A percentile compares a stretch with the other conserved stretches of the same genome.
These are phyloP conservation scores for Lentinula boryana DNA, from an alignment of 768 basidiomycete genomes.

Conservation along the genomic window DNA sequence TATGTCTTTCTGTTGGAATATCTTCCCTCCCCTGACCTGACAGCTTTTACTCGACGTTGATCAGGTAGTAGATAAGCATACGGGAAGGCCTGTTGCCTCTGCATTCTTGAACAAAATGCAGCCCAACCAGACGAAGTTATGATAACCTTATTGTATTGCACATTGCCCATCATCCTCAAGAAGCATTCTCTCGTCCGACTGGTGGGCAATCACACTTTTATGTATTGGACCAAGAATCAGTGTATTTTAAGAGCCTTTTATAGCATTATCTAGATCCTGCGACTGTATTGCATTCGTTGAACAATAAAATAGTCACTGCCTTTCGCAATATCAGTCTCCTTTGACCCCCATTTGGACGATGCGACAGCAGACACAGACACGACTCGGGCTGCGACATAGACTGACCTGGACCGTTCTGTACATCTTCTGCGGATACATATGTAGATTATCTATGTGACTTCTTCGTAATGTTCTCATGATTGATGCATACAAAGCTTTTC, in stretches of 20 bases:
- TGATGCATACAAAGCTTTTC: too few species aligned
- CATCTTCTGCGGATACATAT: background rate
- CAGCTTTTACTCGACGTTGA: background rate
- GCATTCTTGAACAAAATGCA: conserved; percentile 74
- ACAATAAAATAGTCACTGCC: background rate
- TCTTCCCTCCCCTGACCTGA: background rate
- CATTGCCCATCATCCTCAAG: background rate
- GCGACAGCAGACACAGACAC: background rate
- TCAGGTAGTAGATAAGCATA: conserved; percentile 55
- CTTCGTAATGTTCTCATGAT: too few species aligned
- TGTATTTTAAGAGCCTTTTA: background rate
- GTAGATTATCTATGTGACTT: background rate
- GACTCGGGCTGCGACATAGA: background rate
- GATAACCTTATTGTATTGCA: background rate
- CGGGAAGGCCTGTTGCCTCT: conserved; percentile 57
- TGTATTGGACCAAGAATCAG: background rate
- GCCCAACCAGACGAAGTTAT: conserved; percentile 45
- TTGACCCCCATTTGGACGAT: background rate
- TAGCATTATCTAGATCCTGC: background rate
- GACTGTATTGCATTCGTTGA: background rate
- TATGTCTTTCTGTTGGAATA: conserved; percentile 21
- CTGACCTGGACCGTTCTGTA: background rate
- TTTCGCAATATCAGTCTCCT: background rate
- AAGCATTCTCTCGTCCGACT: background rate
- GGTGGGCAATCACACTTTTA: background rate